Base-by-base conservation (phyloP, 306 rosid genomes). In the Ormosia semicastrata region DNA sequence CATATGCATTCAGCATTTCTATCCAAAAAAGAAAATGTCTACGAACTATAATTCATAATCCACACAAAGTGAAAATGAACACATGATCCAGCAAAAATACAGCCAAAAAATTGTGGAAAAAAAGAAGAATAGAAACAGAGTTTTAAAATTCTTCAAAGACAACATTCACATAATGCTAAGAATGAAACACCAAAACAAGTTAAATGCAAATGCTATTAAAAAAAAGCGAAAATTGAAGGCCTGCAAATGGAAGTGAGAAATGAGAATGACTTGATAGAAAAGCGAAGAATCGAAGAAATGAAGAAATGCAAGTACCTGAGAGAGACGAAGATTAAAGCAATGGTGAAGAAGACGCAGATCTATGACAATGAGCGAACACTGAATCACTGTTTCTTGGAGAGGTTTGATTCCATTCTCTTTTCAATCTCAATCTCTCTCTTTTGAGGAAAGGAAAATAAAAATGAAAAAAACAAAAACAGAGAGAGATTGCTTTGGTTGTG, bases 271-370 rank as follows among this genome's bases (percentile, higher is more conserved):
- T 56, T 64, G 37, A 46, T 9, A 60, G 14, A 73, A 84, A 85
- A 63, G 85, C 77, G 73, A 75, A 18, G 50, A 68, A 49, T 69
- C n/a, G 37, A 59, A 64, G 32, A 41, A 80, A 73, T 29, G 37
- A 47, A 66, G 72, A 62, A 32, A 17, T 63, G 63, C 44, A 54
- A 52, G 75, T 77, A 86, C 87, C 88, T 77, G 80, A 74, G 68
- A 70, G 62, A 40, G 14, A 49, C 3, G 81, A 49, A 82, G 73
- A 58, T 66, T 37, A n/a, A 13, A 44, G 80, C 34, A 79, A 67
- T 24, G 82, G 15, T 8, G 84, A 59, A 84, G 84, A 66, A 63
- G 71, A 40, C 18, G 58, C 76, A 85, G 88, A 81, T 88, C 82
- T 74, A 60, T 52, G 52, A 50, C 33, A 12, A 33, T n/a, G 39